Percentiles rank a stretch among this genome's conserved stretches.
phyloP scores from a whole-genome alignment of 139 green algal genomes.

The Tetradesmus obliquus region DNA sequence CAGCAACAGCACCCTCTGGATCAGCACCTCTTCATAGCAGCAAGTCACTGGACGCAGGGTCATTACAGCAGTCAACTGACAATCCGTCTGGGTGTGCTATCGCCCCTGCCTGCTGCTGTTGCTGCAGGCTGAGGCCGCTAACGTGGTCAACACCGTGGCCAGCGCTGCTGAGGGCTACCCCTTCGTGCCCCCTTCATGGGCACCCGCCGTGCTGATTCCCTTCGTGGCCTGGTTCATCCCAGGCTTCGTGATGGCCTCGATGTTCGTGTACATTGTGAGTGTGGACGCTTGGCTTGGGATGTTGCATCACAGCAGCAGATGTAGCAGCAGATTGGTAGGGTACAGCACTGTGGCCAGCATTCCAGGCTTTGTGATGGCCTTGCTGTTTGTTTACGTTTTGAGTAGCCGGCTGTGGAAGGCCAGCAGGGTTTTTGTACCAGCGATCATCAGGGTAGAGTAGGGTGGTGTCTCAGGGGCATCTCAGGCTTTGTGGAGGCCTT shows the following conservation, averaged over 20 bases:
- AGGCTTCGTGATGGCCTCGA: constrained; percentile 62
- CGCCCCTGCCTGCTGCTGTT: too few species aligned
- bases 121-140: constrained; percentile 62
- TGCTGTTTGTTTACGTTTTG: too few species aligned
- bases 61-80: too few species aligned
- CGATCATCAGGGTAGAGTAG: too few species aligned
- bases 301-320: not conserved
- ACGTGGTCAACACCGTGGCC: constrained; percentile 64
- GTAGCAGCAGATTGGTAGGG: not conserved
- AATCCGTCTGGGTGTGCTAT: not conserved
- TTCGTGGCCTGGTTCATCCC: constrained; percentile 61
- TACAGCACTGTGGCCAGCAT: not conserved
- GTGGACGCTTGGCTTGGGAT: not conserved
- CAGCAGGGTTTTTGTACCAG: too few species aligned
- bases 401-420: too few species aligned
- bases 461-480: too few species aligned
- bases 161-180: constrained; percentile 65
- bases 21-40: too few species aligned
- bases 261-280: constrained; percentile 58
- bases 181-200: constrained; percentile 68
- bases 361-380: too few species aligned
- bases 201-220: constrained; percentile 64
- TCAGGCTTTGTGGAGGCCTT: too few species aligned
- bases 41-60: too few species aligned
- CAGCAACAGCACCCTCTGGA: not conserved